A percentile compares a stretch with the other conserved stretches of the same genome.
Evolutionary conservation across 139 green algal genomes (phyloP).

Genomic region (Tetradesmus obliquus): DNA sequence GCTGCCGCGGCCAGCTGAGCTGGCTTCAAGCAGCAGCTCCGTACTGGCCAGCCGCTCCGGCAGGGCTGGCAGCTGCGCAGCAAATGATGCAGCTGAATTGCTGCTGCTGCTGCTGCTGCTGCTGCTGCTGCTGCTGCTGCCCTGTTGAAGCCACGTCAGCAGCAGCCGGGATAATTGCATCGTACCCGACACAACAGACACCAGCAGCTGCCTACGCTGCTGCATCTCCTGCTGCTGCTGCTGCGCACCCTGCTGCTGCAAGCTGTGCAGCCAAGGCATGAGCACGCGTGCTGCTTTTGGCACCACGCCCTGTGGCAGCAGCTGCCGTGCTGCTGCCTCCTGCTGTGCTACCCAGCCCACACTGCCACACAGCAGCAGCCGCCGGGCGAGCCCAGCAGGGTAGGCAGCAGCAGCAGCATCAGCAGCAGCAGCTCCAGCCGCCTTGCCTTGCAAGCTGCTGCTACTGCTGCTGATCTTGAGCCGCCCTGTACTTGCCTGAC

Average conservation of each 20-base stretch:
- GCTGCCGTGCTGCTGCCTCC: conserved; percentile 13
- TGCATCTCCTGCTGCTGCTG: conserved; percentile 1
- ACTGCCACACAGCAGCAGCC: conserved; percentile 36
- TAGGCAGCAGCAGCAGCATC: background rate
- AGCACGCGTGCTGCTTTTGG: background rate
- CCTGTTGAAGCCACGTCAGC: background rate
- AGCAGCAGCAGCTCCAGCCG: background rate
- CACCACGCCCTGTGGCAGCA: background rate
- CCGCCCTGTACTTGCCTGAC: background rate
- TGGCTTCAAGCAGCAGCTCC: conserved; percentile 5
- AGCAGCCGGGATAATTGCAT: conserved; percentile 35
- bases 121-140: conserved; percentile 4
- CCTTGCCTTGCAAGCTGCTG: background rate
- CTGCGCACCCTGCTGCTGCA: conserved; percentile 13
- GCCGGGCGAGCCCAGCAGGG: background rate
- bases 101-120: background rate
- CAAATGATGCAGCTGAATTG: background rate
- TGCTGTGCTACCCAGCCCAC: background rate
- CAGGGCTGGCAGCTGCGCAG: background rate
- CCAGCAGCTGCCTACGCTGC: background rate
- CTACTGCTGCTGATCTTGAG: background rate
- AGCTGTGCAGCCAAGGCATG: background rate
- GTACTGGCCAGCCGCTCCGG: background rate
- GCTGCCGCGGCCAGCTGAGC: background rate
- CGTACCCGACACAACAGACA: background rate